A percentile compares a stretch with the other conserved stretches of the same genome.
Conservation (phyloP, 2,329 filamentous ascomycete genomes). For the Fusarium euwallaceae region DNA sequence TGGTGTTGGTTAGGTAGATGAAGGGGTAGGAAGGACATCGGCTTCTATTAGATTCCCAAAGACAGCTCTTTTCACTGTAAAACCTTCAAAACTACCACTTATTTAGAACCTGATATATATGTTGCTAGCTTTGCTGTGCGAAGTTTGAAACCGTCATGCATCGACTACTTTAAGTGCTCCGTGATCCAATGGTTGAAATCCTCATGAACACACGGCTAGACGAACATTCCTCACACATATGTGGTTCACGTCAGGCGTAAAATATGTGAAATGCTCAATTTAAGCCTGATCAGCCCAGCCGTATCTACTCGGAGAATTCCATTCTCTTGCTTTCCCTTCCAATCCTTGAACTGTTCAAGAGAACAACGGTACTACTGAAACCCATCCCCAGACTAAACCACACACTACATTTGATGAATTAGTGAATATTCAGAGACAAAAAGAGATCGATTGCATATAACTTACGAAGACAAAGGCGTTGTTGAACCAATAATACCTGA, state of each 20-base stretch:
- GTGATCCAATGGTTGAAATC: neutral
- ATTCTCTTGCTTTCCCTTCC: neutral
- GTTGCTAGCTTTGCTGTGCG: neutral
- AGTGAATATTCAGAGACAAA: neutral
- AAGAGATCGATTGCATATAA: accelerated
- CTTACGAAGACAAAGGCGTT: neutral
- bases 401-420: neutral
- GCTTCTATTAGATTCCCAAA: neutral
- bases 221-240: neutral
- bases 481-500: neutral
- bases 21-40: neutral
- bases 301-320: neutral
- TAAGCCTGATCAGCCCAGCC: accelerated
- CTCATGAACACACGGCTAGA: neutral
- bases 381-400: neutral
- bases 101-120: neutral
- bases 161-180: neutral
- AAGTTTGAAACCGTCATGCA: no score
- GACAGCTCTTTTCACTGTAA: neutral
- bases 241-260: no score
- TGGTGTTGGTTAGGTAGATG: neutral
- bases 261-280: neutral
- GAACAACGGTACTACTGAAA: neutral
- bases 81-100: neutral
- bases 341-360: neutral